These are phyloP conservation scores for Arthroderma uncinatum DNA, from an alignment of 2,329 filamentous ascomycete genomes.

Conservation along the genomic window DNA sequence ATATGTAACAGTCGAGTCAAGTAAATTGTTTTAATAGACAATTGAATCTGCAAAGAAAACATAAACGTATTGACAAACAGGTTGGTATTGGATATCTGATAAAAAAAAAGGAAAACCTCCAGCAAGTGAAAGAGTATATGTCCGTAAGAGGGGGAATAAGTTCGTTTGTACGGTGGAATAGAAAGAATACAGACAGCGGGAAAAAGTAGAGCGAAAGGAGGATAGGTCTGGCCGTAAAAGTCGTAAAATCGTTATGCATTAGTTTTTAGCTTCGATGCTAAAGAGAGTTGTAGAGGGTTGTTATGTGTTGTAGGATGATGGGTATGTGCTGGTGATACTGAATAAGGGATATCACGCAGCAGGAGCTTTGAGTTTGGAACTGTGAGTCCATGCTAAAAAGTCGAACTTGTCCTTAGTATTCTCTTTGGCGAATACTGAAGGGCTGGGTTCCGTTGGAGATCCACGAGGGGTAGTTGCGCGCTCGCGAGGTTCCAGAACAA, in stretches of 20 bases:
- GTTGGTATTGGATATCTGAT: background rate
- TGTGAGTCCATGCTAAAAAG: constrained; percentile 42
- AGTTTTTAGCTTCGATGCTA: background rate
- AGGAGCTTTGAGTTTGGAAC: constrained; percentile 33
- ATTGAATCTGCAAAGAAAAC: background rate
- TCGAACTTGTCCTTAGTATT: constrained; percentile 42
- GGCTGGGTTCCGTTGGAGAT: constrained; percentile 17
- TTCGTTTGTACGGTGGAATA: background rate
- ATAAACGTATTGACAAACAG: constrained; percentile 4
- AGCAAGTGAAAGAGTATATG: background rate
- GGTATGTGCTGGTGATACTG: no score
- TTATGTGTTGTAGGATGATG: constrained; percentile 6
- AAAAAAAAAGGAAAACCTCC: background rate
- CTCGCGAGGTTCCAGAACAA: constrained; percentile 62
- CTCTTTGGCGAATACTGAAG: constrained; percentile 27
- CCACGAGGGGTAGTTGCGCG: constrained; percentile 16
- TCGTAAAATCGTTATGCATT: constrained; percentile 18
- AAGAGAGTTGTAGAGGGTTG: constrained; percentile 12
- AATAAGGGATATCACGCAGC: constrained; percentile 18
- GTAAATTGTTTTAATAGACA: background rate
- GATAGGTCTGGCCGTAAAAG: constrained; percentile 9
- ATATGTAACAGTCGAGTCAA: background rate
- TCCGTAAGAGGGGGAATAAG: background rate
- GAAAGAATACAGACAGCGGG: background rate
- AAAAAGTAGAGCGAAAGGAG: background rate